Evolutionary conservation across 768 basidiomycete species (phyloP), one percentile per base, ranked within the genome.

Genomic region (Amanita fuliginea): DNA sequence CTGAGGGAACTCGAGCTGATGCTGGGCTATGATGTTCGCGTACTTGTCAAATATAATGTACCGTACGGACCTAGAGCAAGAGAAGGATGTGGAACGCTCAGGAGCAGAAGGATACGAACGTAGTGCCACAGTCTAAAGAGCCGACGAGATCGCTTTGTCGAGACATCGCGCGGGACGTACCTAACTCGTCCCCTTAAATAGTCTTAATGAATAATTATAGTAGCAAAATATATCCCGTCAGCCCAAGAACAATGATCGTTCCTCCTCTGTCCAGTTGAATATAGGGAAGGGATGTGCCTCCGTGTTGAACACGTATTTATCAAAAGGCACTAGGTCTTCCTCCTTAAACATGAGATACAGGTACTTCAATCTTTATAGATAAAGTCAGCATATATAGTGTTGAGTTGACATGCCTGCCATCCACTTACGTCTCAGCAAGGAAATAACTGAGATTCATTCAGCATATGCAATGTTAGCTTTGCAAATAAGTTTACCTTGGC

Each of bases 71-170:
- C 91, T 94, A 39, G 32, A 53, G 44, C 46, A 24, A 41, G 41
- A 30, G 28, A 26, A 34, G 24, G 42, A 49, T 18, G 40, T 34
- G 10, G 34, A 13, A 14, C 16, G 22, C 45, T 24, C 21, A 24
- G 30, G 30, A 26, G 37, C n/a, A n/a, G 19, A 50, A 18, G 35
- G 33, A 46, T 30, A 68, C 87, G 62, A 58, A 93, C 91, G 93
- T 96, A 43, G 93, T 96, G 35, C 93, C 93, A 60, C 93, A 95
- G 65, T 96, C 93, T 52, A 96, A 72, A 44, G 90, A 89, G 49
- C 90, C 93, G 39, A 96, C 83, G 63, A 95, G 92, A 61, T 92
- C 82, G 52, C 81, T 82, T 57, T 78, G 75, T 58, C 77, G 81
- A 24, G 33, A 19, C 43, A 51, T 45, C 19, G 3, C 14, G 16